Base-by-base conservation (phyloP, 2,329 filamentous ascomycete genomes). In the Cytospora paraplurivora region DNA sequence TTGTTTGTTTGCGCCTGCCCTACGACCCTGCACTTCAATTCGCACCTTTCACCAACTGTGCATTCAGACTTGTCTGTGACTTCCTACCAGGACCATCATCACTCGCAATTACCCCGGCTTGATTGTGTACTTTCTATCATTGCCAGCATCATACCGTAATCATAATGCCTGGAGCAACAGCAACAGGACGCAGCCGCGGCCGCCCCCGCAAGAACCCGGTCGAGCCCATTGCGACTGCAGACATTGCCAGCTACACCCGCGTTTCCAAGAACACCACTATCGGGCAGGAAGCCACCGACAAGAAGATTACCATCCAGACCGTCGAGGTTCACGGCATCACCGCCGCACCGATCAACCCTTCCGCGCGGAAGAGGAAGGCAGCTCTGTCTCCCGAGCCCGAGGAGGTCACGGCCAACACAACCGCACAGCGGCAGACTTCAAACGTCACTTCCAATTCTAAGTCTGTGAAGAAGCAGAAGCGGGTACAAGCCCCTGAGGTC, bases 211-310 rank as follows among this genome's bases (percentile, higher is more conserved):
- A 64, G 57, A 56, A 13, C 27, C 55, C n/a, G 13, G 41, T 19
- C 35, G 62, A 19, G 21, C 33, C 47, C 5, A 2, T 57, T 10
- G 49, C 58, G 37, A 41, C 56, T 57, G 49, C 74, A 10, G 71
- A 47, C 67, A 82, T 84, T 61, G 75, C 71, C 73, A 76, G 68
- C 69, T 84, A 82, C 69, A 69, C 77, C 53, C 81, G 80, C 59
- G 72, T 83, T 55, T 82, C 81, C 38, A 85, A 84, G 72, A 69
- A 70, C 27, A 68, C 73, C 21, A 17, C 35, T 8, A 62, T 67
- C 12, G 68, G 67, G 58, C 74, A 73, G 54, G 67, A 71, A 37
- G 27, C 62, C 37, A 65, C 69, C 34, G 66, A 72, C 55, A 71
- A 72, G 56, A 66, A 68, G n/a, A 67, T 74, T 27, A 4, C 27